A percentile compares a stretch with the other conserved stretches of the same genome.
Evolutionary conservation across 2,329 filamentous ascomycete genomes (phyloP).

Genomic region (Emericellopsis cladophorae): DNA sequence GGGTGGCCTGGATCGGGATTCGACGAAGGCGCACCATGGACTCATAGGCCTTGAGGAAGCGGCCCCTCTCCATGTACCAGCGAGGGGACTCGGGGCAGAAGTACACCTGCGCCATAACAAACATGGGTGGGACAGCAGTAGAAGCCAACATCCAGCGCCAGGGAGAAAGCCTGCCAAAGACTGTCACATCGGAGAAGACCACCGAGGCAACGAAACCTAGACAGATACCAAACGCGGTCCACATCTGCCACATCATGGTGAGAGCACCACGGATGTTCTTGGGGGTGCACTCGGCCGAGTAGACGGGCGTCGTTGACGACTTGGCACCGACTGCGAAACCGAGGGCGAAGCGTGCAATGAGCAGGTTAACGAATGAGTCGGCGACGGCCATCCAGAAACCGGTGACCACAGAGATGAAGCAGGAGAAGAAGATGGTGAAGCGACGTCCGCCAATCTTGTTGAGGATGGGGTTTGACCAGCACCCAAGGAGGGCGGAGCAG

Average conservation of each 20-base stretch:
- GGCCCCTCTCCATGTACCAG: conserved; percentile 39
- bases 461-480: conserved; percentile 25
- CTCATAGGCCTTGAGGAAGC: conserved; percentile 28
- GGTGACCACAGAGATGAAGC: conserved; percentile 35
- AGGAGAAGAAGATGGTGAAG: conserved; percentile 52
- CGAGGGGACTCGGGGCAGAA: conserved; percentile 40
- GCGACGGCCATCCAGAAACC: conserved; percentile 42
- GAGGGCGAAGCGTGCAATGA: conserved; percentile 19
- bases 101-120: conserved; percentile 37
- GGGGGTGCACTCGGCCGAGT: conserved; percentile 22
- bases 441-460: conserved; percentile 51
- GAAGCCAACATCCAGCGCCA: conserved; percentile 31
- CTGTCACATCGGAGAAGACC: conserved; percentile 13
- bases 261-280: conserved; percentile 24
- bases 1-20: conserved; percentile 31
- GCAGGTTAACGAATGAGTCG: conserved; percentile 26
- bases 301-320: conserved; percentile 20
- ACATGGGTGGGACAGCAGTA: conserved; percentile 37
- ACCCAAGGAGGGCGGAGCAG: conserved; percentile 27
- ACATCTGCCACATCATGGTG: conserved; percentile 24
- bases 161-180: conserved; percentile 19
- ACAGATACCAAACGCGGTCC: conserved; percentile 22
- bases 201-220: conserved; percentile 24
- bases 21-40: conserved; percentile 33
- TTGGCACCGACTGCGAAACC: conserved; percentile 24